Percentiles rank a stretch among this genome's conserved stretches.
Conservation (phyloP, 768 basidiomycete genomes). For the Amanita thiersii region DNA sequence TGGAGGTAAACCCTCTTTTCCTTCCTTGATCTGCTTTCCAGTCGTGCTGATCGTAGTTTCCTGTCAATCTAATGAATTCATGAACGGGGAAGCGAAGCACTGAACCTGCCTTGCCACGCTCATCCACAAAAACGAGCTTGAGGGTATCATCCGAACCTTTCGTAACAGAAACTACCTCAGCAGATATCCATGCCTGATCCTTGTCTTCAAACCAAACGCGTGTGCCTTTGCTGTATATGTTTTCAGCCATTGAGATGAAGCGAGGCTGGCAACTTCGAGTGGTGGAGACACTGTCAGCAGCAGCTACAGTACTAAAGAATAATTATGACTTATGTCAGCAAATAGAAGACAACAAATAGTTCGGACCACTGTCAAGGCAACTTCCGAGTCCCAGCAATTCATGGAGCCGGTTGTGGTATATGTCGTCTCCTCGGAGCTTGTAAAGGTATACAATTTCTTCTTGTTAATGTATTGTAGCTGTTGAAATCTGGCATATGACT, state of each 20-base stretch:
- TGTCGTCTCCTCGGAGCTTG: constrained; percentile 50
- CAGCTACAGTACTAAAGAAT: too few species aligned
- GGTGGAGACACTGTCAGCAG: constrained; percentile 13
- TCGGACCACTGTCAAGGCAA: too few species aligned
- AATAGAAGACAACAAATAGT: too few species aligned
- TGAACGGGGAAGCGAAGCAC: constrained; percentile 11
- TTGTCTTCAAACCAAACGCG: constrained; percentile 93
- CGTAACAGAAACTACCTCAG: constrained; percentile 63
- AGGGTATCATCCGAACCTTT: constrained; percentile 66
- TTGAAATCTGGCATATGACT: not conserved
- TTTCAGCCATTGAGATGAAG: constrained; percentile 62
- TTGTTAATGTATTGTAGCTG: not conserved
- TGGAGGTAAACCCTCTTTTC: constrained; percentile 78
- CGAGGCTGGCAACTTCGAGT: constrained; percentile 7
- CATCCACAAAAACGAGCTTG: constrained; percentile 81
- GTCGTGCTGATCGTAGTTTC: constrained; percentile 77
- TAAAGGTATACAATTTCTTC: constrained; percentile 27
- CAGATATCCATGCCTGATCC: constrained; percentile 91
- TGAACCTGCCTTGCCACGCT: constrained; percentile 75
- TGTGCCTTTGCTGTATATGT: constrained; percentile 86
- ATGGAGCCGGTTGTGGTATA: too few species aligned
- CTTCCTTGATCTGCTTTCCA: constrained; percentile 71
- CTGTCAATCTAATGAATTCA: constrained; percentile 28
- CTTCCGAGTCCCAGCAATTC: too few species aligned
- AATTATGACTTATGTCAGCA: too few species aligned